Evolutionary conservation across 495 filamentous ascomycete genomes (phyloP).

Genomic region (Podospora conica): DNA sequence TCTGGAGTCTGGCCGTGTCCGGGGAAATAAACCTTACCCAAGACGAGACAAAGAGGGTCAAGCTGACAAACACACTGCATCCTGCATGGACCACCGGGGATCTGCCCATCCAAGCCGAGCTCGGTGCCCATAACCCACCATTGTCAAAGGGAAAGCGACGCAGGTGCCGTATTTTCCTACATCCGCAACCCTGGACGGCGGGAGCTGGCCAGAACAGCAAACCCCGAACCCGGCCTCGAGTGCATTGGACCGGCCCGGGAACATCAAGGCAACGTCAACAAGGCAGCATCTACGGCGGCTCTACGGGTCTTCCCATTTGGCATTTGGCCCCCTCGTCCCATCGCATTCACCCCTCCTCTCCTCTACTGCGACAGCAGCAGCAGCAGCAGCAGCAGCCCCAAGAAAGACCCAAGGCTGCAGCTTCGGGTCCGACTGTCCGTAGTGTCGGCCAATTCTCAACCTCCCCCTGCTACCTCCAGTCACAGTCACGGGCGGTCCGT

Average conservation of each 20-base stretch:
- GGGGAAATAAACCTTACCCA: background rate
- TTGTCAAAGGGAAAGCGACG: background rate
- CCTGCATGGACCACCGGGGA: background rate
- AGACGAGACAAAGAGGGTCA: background rate
- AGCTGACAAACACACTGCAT: background rate
- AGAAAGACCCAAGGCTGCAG: background rate
- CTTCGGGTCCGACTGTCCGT: background rate
- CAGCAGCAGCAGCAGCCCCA: background rate
- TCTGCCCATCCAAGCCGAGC: background rate
- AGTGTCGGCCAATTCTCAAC: constrained; percentile 5
- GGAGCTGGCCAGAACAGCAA: background rate
- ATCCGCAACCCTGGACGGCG: no score
- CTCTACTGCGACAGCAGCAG: constrained; percentile 2
- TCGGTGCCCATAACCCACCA: no score
- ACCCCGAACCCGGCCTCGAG: background rate
- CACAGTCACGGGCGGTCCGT: constrained; percentile 3
- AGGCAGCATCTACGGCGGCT: constrained; percentile 23
- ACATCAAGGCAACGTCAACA: constrained; percentile 10
- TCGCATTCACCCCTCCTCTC: background rate
- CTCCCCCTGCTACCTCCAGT: no score
- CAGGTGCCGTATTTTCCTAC: background rate
- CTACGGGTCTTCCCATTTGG: constrained; percentile 23
- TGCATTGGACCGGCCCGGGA: background rate
- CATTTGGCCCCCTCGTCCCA: constrained; percentile 1
- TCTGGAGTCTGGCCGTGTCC: background rate